phyloP scores from a whole-genome alignment of 208 protist genomes.

The Blastocrithidia nonstop region DNA sequence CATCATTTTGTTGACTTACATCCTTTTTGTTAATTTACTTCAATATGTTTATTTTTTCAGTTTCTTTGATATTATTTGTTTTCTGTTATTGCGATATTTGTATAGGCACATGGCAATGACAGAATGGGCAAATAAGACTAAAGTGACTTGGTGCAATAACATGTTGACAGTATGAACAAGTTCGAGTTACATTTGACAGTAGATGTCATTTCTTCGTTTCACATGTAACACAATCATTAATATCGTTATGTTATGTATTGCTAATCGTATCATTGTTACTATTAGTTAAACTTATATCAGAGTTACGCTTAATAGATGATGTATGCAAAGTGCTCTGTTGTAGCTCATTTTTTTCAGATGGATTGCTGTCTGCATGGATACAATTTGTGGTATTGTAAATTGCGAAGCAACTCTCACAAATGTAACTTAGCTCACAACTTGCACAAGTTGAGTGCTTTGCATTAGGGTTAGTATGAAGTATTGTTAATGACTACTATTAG shows the following conservation, averaged over 20 bases:
- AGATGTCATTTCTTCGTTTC: background rate
- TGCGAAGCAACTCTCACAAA: background rate
- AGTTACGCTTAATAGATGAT: background rate
- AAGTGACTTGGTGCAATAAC: background rate
- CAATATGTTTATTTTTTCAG: constrained; percentile 4
- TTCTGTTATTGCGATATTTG: background rate
- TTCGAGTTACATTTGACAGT: background rate
- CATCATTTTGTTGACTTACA: background rate
- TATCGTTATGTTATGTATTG: constrained; percentile 1
- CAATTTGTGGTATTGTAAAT: background rate
- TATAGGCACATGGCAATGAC: no score
- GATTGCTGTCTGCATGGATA: background rate
- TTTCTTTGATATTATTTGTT: constrained; percentile 1
- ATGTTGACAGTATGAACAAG: background rate
- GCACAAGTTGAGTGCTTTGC: background rate
- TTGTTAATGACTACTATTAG: no score
- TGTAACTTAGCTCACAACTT: background rate
- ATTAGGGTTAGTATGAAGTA: no score
- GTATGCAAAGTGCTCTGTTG: background rate
- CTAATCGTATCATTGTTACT: background rate
- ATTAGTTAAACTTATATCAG: constrained; percentile 1
- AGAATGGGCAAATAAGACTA: no score
- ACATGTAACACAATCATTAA: background rate
- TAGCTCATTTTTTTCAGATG: constrained; percentile 1
- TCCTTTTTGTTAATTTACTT: constrained; percentile 6